Base-by-base conservation (phyloP, 192 early-diverging fungal species). In the Mortierella antarctica region DNA sequence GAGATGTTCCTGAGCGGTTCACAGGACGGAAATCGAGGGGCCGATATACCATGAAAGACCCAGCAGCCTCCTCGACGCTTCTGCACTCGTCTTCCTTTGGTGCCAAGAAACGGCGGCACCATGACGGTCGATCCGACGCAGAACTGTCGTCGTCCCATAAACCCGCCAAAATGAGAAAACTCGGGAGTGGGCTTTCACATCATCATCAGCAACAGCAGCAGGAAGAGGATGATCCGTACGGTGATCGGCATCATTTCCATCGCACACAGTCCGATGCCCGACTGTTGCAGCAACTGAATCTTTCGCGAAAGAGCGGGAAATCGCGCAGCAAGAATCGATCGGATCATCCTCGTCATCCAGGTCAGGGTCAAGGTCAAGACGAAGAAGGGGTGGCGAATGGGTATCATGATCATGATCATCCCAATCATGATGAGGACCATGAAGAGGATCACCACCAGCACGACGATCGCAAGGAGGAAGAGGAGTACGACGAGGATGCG, bases 21-120 rank as follows among this genome's bases (percentile, higher is more conserved):
- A 80, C 77, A 67, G 77, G 77, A 48, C 69, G 77, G 11, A 80
- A 80, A 53, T 80, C 77, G 3, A 57, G 77, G 57, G 77, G 77
- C 0, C 57, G 77, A 46, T 80, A 80, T 58, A 80, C 77, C 20
- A 80, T 80, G 77, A 80, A 80, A 54, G 65, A 80, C 44, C 77
- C 77, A n/a, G 64, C 77, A 2, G 77, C 77, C 21, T 80, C 77
- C 5, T 80, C 77, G 5, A 80, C 77, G 0, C 65, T 80, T 7
- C 58, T 80, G 17, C 59, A 58, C 9, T 68, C 58, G 0, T 62
- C 73, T 2, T 63, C 73, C 0, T 75, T 50, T 59, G 64, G 62
- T 1, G 69, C 62, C 52, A 71, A 58, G 63, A 80, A 80, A 31
- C 56, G 77, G 60, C 63, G 77, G 48, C 58, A 68, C 41, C 57